Percentiles rank a stretch among this genome's conserved stretches.
Conservation (phyloP, 1,284 basidiomycete species). For the Paramarasmius palmivorus region DNA sequence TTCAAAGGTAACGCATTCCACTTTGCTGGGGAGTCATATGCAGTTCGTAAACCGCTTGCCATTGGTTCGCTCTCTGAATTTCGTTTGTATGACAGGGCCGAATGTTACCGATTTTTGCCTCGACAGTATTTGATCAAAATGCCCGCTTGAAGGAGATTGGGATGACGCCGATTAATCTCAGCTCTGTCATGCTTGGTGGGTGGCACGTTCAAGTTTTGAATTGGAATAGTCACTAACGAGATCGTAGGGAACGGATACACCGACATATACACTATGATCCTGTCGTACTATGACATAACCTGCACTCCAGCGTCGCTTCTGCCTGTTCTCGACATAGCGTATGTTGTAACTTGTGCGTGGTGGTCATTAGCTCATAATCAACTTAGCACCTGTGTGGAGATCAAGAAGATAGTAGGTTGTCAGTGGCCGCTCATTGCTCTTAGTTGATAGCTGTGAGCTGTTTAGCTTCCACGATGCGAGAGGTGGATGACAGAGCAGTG, state of each 20-base stretch:
- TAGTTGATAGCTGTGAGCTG: too few relatives aligned
- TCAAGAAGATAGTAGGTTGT: slow-evolving; percentile 46
- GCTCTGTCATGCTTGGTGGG: slow-evolving; percentile 79
- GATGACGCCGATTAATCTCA: slow-evolving; percentile 74
- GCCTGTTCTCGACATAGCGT: slow-evolving; percentile 30
- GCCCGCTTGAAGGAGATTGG: slow-evolving; percentile 55
- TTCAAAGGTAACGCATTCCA: slow-evolving; percentile 71
- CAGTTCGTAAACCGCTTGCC: slow-evolving; percentile 34
- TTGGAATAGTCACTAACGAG: background rate
- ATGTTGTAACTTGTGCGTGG: slow-evolving; percentile 23
- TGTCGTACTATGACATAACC: slow-evolving; percentile 48
- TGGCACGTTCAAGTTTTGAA: background rate
- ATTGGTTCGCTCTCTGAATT: background rate
- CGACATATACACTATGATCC: slow-evolving; percentile 40
- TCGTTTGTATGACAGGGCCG: slow-evolving; percentile 52
- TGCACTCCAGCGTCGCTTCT: slow-evolving; percentile 50
- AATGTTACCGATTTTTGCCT: slow-evolving; percentile 83
- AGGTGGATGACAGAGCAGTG: slow-evolving; percentile 36
- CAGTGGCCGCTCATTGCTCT: too few relatives aligned
- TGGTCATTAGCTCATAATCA: background rate
- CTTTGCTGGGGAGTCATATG: slow-evolving; percentile 75
- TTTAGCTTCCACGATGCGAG: slow-evolving; percentile 50
- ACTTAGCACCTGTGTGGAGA: slow-evolving; percentile 41
- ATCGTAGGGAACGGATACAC: slow-evolving; percentile 56
- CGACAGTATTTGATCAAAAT: slow-evolving; percentile 82